These are phyloP conservation scores for Erodium maritimum DNA, from an alignment of 345 rosid species.

Conservation along the genomic window DNA sequence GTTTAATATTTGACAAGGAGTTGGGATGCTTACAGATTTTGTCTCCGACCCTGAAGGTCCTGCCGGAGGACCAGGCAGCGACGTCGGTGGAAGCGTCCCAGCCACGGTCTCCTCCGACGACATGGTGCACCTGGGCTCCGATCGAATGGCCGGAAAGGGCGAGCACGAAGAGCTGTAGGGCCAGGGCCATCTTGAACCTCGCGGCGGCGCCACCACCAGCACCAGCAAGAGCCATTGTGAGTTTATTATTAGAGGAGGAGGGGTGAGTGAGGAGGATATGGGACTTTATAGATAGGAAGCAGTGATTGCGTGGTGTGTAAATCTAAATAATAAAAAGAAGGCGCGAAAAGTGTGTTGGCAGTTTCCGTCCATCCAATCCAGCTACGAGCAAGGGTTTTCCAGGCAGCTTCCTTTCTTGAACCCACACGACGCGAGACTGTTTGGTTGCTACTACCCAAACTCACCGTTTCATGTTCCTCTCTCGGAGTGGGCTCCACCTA, in stretches of 20 bases:
- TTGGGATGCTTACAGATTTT: constrained; percentile 35
- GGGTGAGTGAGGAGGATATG: neutral
- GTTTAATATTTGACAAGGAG: neutral
- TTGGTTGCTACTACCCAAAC: neutral
- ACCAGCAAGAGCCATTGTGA: neutral
- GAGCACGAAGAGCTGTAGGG: neutral
- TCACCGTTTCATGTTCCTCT: neutral
- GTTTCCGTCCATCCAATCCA: too few species aligned
- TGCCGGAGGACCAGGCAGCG: constrained; percentile 38
- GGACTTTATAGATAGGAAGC: neutral
- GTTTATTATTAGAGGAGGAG: neutral
- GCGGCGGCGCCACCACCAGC: neutral
- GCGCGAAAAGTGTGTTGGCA: neutral
- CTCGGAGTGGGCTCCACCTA: neutral
- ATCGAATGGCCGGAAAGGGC: constrained; percentile 14
- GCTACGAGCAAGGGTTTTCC: neutral
- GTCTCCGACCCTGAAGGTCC: constrained; percentile 47
- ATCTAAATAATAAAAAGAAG: neutral
- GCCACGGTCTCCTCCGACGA: constrained; percentile 60
- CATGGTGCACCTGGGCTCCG: constrained; percentile 42
- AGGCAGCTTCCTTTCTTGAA: neutral
- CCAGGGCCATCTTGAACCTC: neutral
- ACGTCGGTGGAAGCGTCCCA: constrained; percentile 38
- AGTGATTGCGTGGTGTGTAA: neutral
- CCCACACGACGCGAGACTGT: neutral